phyloP scores from a whole-genome alignment of 345 rosid species.

The Acer yangbiense region DNA sequence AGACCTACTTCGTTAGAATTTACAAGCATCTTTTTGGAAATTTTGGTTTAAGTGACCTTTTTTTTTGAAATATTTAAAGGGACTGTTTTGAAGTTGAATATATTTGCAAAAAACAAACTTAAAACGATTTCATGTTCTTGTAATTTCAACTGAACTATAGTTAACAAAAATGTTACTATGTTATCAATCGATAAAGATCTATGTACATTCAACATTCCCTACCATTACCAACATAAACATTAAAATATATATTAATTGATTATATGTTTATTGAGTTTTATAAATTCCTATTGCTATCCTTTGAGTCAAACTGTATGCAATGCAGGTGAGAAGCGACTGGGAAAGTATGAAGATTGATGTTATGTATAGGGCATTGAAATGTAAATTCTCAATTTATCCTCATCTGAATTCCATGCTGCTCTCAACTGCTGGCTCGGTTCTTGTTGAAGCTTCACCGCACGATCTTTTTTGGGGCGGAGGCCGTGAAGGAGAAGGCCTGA shows the following conservation, averaged over 20 bases:
- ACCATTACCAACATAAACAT: not conserved
- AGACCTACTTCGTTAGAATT: not conserved
- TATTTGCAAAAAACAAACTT: not conserved
- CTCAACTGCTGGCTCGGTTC: conserved; percentile 74
- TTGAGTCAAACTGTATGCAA: conserved; percentile 1
- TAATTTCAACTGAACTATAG: not conserved
- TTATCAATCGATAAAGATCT: not conserved
- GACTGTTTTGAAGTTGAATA: not conserved
- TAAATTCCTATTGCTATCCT: not conserved
- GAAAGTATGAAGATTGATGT: conserved; percentile 71
- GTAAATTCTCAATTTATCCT: conserved; percentile 87
- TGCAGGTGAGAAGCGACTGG: conserved; percentile 87
- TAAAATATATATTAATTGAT: not conserved
- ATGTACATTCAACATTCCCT: not conserved
- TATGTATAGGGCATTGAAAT: conserved; percentile 76
- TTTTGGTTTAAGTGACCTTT: not conserved
- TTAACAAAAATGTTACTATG: not conserved
- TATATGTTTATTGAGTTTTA: conserved; percentile 1
- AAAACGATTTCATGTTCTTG: conserved; percentile 7
- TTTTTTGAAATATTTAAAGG: not conserved
- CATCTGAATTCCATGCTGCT: conserved; percentile 78
- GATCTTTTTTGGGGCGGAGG: conserved; percentile 98
- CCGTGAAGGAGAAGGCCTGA: conserved; percentile 91
- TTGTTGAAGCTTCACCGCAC: conserved; percentile 93
- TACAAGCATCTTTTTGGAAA: not conserved